These are phyloP conservation scores for Collybiopsis confluens DNA, from an alignment of 768 basidiomycete genomes.

Conservation along the genomic window DNA sequence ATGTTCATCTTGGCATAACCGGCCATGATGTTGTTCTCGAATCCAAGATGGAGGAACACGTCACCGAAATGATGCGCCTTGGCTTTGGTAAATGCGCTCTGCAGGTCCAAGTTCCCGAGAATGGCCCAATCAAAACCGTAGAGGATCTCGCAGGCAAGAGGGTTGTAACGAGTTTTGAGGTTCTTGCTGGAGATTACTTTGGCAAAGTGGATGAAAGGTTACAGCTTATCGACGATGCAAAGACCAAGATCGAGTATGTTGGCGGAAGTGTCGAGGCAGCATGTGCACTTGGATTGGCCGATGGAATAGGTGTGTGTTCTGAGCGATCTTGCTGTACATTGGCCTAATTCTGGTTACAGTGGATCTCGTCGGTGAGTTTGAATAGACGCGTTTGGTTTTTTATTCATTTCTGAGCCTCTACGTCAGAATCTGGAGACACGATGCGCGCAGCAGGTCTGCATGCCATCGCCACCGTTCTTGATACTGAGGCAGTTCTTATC, in stretches of 20 bases:
- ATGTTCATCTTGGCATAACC: constrained; percentile 95
- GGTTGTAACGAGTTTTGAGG: constrained; percentile 92
- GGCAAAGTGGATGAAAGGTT: constrained; percentile 52
- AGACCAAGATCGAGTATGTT: constrained; percentile 89
- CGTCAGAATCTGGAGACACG: constrained; percentile 92
- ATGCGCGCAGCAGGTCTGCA: constrained; percentile 98
- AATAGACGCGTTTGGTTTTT: not conserved
- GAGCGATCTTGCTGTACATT: not conserved
- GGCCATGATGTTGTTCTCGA: constrained; percentile 98
- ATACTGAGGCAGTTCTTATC: constrained; percentile 91
- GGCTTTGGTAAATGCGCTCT: constrained; percentile 91
- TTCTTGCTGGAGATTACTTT: constrained; percentile 81
- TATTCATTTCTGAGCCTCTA: not conserved
- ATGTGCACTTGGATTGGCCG: constrained; percentile 92
- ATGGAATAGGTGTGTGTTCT: constrained; percentile 79
- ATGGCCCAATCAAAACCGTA: constrained; percentile 58
- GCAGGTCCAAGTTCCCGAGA: constrained; percentile 88
- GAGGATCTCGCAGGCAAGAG: constrained; percentile 87
- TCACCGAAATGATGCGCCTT: constrained; percentile 77
- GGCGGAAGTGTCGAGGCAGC: constrained; percentile 98
- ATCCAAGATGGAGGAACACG: constrained; percentile 71
- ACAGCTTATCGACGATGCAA: constrained; percentile 46
- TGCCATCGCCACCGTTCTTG: constrained; percentile 85
- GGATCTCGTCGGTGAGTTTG: constrained; percentile 84
- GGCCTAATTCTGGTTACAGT: constrained; percentile 41